Evolutionary conservation across 805 yeast genomes (phyloP).

Genomic region (Isabelozyma gotoi): DNA sequence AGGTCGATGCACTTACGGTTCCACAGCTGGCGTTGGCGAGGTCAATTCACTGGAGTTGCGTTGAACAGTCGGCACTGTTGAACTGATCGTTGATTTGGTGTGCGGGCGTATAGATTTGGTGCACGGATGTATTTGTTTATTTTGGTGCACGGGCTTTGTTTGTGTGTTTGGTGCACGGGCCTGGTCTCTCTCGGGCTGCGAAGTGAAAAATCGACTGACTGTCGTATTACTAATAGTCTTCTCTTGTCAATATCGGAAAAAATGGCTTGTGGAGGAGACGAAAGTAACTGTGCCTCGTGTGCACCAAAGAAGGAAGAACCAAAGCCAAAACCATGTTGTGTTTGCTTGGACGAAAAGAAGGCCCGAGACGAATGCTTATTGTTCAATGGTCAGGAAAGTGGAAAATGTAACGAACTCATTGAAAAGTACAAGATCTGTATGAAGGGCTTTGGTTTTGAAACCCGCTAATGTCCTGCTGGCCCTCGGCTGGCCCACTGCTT

Average conservation of each 20-base stretch:
- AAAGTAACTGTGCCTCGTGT: conserved; percentile 2
- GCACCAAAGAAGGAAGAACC: conserved; percentile 15
- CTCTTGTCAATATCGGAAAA: background rate
- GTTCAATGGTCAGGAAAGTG: conserved; percentile 78
- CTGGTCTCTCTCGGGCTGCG: background rate
- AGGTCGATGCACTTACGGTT: too few relatives aligned
- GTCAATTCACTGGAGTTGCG: too few relatives aligned
- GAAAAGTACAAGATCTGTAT: conserved; percentile 79
- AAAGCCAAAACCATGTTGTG: conserved; percentile 96
- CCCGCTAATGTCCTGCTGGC: conserved; percentile 12
- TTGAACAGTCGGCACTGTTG: background rate
- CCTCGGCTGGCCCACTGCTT: too few relatives aligned
- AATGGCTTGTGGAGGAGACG: conserved; percentile 7
- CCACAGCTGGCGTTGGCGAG: too few relatives aligned
- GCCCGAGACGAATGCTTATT: conserved; percentile 85
- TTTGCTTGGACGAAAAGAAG: conserved; percentile 81
- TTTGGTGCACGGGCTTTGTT: background rate
- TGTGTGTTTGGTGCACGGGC: background rate
- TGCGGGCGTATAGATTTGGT: background rate
- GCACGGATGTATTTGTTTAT: background rate
- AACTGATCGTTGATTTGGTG: background rate
- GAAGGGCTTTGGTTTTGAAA: conserved; percentile 85
- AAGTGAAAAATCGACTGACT: too few relatives aligned
- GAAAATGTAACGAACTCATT: conserved; percentile 74
- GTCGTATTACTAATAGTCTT: background rate